Percentiles rank a stretch among this genome's conserved stretches.
Evolutionary conservation across 23 red algal species (phyloP).

Genomic region (Gracilariopsis chorda): DNA sequence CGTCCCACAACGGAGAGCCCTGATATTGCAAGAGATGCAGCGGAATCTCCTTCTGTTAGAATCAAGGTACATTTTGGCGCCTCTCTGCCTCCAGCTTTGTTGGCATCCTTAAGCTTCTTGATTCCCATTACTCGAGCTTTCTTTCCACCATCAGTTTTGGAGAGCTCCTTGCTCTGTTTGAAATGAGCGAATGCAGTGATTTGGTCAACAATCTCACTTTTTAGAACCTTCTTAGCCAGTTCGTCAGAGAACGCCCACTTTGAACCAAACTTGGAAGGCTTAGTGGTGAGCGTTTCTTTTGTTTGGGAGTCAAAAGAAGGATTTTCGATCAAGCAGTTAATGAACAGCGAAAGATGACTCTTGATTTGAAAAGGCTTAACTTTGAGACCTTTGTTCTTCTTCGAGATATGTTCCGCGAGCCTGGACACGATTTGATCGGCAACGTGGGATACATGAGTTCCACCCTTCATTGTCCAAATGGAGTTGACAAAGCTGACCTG

Average conservation of each 20-base stretch:
- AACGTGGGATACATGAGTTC: constrained; percentile 92
- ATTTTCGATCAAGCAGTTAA: constrained; percentile 95
- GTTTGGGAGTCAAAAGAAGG: constrained; percentile 98
- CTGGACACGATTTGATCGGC: constrained; percentile 79
- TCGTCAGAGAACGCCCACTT: constrained; percentile 84
- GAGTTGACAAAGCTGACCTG: constrained; percentile 99
- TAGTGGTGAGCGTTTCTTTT: constrained; percentile 92
- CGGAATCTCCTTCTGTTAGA: constrained; percentile 98
- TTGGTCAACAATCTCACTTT: constrained; percentile 81
- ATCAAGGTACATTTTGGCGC: constrained; percentile 89
- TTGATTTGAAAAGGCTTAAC: constrained; percentile 92
- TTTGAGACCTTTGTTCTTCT: constrained; percentile 92
- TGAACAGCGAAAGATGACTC: constrained; percentile 82
- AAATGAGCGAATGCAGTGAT: constrained; percentile 86
- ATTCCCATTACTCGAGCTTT: constrained; percentile 73
- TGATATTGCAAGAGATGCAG: constrained; percentile 90
- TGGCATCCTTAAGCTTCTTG: constrained; percentile 96
- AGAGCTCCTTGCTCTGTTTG: constrained; percentile 87
- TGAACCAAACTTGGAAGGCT: constrained; percentile 83
- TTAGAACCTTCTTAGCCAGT: constrained; percentile 68
- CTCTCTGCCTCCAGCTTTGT: constrained; percentile 90
- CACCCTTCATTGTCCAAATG: constrained; percentile 99
- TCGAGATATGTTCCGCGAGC: constrained; percentile 81
- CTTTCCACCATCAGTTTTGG: constrained; percentile 99
- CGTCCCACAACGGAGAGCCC: constrained; percentile 93